Base-by-base conservation (phyloP, 768 basidiomycete species). In the Kwoniella botswanensis region DNA sequence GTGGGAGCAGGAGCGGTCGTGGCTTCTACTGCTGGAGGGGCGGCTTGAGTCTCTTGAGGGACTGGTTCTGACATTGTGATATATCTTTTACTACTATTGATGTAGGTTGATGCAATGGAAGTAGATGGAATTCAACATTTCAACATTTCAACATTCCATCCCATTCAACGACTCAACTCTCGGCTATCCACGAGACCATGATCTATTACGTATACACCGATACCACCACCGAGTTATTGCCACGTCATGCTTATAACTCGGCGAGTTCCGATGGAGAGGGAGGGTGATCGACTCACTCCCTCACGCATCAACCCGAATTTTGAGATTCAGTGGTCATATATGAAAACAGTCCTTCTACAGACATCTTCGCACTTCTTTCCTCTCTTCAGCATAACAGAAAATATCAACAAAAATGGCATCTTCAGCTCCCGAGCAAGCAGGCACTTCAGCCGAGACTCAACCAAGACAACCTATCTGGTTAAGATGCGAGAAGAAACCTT, bases 401-500 rank as follows among this genome's bases (percentile, higher is more conserved):
- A 22, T 11, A 54, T 22, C 44, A 5, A 11, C 17, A 13, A 68
- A 56, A 24, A 68, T 68, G 67, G 67, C 67, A n/a, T 60, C 67
- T 29, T 55, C 67, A 43, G 67, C 71, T 11, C 72, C 80, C 4
- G 70, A 76, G 42, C 57, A 76, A 61, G 82, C 82, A 13, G 81
- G 81, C n/a, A 76, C 81, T 12, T 82, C 81, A 6, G 70, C 81
- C 67, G 79, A 80, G 58, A 75, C 76, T 46, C 74, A 77, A 43
- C 80, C 81, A 21, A 75, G 77, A 26, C 84, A 85, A 69, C 78
- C 84, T 15, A 88, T 99, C 77, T 99, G 96, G 96, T 88, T 99
- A 54, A 90, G 97, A 76, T 97, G 94, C 86, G 97, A 99, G 87
- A 97, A 90, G 83, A 99, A 98, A 84, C 88, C 90, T 73, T 94